These are phyloP conservation scores for Coprinellus aureogranulatus DNA, from an alignment of 768 basidiomycete genomes.

Conservation along the genomic window DNA sequence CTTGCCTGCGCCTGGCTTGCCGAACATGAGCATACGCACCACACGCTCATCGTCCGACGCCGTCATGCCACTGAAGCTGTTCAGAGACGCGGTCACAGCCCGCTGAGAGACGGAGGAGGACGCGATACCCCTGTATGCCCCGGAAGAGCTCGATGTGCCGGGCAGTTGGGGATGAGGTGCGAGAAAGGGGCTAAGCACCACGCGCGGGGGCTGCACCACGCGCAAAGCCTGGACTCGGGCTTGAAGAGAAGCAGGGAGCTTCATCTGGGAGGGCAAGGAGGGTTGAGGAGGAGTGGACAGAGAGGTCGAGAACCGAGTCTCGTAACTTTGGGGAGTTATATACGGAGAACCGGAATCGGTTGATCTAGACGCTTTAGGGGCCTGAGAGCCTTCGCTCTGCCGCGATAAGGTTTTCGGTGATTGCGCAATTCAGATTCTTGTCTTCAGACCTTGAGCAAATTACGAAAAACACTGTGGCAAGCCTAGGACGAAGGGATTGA, in stretches of 20 bases:
- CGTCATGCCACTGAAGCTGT: conserved; percentile 30
- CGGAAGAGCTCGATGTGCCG: conserved; percentile 1
- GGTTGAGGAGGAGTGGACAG: conserved; percentile 7
- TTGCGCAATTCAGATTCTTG: background rate
- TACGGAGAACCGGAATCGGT: background rate
- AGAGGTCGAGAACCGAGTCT: background rate
- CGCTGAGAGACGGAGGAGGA: conserved; percentile 13
- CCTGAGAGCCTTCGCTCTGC: background rate
- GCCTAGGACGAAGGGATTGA: too few species aligned
- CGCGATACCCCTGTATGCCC: too few species aligned
- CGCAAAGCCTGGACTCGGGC: background rate
- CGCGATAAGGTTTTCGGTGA: background rate
- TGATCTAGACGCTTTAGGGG: background rate
- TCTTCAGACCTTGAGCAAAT: background rate
- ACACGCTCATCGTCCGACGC: conserved; percentile 36
- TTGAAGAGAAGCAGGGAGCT: conserved; percentile 2
- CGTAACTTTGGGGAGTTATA: background rate
- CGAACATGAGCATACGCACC: conserved; percentile 73
- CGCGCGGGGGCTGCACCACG: conserved; percentile 14
- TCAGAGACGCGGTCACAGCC: conserved; percentile 30
- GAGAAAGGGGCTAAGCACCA: conserved; percentile 13
- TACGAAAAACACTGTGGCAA: too few species aligned
- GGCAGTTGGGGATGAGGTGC: conserved; percentile 12
- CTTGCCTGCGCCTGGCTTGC: conserved; percentile 82
- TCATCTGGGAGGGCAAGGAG: conserved; percentile 1